These are phyloP conservation scores for Sophora flavescens DNA, from an alignment of 306 rosid genomes.

Conservation along the genomic window DNA sequence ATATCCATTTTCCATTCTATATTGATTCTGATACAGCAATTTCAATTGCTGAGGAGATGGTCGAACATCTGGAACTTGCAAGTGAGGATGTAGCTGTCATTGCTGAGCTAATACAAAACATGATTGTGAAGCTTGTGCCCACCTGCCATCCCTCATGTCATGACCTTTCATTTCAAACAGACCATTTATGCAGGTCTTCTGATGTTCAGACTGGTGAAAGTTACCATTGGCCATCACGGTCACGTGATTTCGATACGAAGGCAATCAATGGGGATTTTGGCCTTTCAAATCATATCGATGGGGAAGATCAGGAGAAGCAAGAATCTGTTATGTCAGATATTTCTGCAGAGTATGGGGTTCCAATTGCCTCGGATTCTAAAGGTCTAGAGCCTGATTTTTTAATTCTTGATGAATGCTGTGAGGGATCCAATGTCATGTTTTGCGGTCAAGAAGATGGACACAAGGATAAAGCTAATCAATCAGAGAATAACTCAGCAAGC, in stretches of 20 bases:
- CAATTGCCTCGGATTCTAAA: conserved; percentile 45
- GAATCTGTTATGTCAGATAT: conserved; percentile 61
- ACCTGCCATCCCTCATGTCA: conserved; percentile 59
- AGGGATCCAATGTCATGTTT: conserved; percentile 39
- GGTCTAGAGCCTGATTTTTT: conserved; percentile 44
- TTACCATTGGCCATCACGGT: conserved; percentile 48
- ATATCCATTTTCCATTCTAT: conserved; percentile 84
- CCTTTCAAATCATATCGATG: conserved; percentile 43
- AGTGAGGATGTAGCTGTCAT: conserved; percentile 64
- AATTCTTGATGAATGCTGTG: conserved; percentile 52
- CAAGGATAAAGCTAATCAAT: conserved; percentile 44
- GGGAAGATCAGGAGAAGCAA: conserved; percentile 60
- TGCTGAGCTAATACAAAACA: conserved; percentile 71
- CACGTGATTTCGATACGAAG: conserved; percentile 38
- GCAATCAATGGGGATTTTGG: conserved; percentile 39
- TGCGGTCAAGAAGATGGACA: conserved; percentile 47
- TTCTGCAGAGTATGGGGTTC: conserved; percentile 55
- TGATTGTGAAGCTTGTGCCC: conserved; percentile 68
- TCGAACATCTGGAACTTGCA: conserved; percentile 73
- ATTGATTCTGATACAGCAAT: conserved; percentile 73
- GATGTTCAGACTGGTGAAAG: conserved; percentile 44
- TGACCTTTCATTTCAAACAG: conserved; percentile 48
- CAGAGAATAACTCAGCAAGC: conserved; percentile 49
- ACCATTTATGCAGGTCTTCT: conserved; percentile 37
- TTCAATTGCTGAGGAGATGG: conserved; percentile 94